Percentiles rank a stretch among this genome's conserved stretches.
These are phyloP conservation scores for Sutorius eximius DNA, from an alignment of 1,284 basidiomycete species.

Conservation along the genomic window DNA sequence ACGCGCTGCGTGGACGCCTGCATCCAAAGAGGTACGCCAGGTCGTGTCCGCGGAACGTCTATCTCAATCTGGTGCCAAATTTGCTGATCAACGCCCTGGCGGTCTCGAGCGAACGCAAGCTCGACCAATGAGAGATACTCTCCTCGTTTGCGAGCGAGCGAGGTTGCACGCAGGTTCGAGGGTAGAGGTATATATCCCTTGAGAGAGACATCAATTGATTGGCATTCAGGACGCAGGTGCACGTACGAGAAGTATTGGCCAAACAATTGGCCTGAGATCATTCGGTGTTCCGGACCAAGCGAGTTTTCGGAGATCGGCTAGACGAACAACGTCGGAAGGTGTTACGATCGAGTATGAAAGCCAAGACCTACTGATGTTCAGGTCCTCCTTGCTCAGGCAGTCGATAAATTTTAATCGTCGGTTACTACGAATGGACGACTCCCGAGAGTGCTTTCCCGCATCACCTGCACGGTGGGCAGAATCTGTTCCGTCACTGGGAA, in stretches of 20 bases:
- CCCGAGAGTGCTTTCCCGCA: constrained; percentile 63
- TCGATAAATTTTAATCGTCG: constrained; percentile 73
- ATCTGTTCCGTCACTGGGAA: constrained; percentile 18
- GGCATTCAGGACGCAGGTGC: not conserved
- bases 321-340: constrained; percentile 4
- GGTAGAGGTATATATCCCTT: constrained; percentile 93
- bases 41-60: constrained; percentile 91
- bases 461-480: constrained; percentile 24
- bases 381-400: constrained; percentile 65
- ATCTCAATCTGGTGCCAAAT: constrained; percentile 99
- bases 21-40: constrained; percentile 91
- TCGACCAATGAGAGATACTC: constrained; percentile 92
- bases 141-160: constrained; percentile 84
- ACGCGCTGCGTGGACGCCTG: constrained; percentile 84
- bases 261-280: constrained; percentile 88
- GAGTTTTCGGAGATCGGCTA: constrained; percentile 82
- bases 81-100: constrained; percentile 83
- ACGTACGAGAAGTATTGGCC: constrained; percentile 91
- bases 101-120: constrained; percentile 86
- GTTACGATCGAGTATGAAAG: not conserved
- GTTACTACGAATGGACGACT: constrained; percentile 73
- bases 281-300: constrained; percentile 95
- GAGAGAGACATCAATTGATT: constrained; percentile 2
- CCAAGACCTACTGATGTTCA: constrained; percentile 65
- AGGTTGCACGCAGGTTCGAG: constrained; percentile 71